Base-by-base conservation (phyloP, 108 stramenopile species). In the Halocafeteria seosinensis region DNA sequence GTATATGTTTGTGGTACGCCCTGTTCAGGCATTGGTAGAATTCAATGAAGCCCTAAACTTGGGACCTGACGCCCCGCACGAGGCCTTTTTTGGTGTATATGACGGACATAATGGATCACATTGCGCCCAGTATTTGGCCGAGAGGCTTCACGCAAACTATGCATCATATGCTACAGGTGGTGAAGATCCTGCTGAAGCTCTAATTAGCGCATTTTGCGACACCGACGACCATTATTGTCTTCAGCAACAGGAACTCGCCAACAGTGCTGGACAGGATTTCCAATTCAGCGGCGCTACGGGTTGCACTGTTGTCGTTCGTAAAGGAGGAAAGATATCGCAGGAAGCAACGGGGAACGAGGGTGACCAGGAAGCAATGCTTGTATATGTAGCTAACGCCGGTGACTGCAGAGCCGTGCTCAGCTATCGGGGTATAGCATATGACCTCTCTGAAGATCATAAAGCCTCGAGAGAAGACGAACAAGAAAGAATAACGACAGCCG, bases 361-460 rank as follows among this genome's bases (percentile, higher is more conserved):
- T 28, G 53, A 55, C 53, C 11, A 31, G 9, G 30, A 28, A 8
- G 53, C 5, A 5, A 31, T 31, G 5, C 3, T 61, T 32, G 34
- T 67, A 30, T 65, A 65, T 50, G 36, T 67, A 25, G 87, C 90
- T 59, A 89, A 89, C 68, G 88, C 88, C 2, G 90, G 90, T 3
- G 90, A 92, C 65, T 84, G 85, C 8, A 82, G 90, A 28, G 90
- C 85, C 8, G 87, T 92, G 6, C 62, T 92, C 28, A 85, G 86
- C 65, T 73, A 88, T 26, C 60, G 12, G 11, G 66, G 66, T 21
- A 27, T 9, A 13, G 55, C 66, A 38, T 50, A 75, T 28, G 63
- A 80, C 57, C 64, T 96, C 33, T 84, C 84, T 4, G 67, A 83
- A n/a, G 94, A 96, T 77, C 94, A 96, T 81, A 92, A 92, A 71